phyloP scores from a whole-genome alignment of 2,329 filamentous ascomycete genomes.

The Curvularia hawaiiensis region DNA sequence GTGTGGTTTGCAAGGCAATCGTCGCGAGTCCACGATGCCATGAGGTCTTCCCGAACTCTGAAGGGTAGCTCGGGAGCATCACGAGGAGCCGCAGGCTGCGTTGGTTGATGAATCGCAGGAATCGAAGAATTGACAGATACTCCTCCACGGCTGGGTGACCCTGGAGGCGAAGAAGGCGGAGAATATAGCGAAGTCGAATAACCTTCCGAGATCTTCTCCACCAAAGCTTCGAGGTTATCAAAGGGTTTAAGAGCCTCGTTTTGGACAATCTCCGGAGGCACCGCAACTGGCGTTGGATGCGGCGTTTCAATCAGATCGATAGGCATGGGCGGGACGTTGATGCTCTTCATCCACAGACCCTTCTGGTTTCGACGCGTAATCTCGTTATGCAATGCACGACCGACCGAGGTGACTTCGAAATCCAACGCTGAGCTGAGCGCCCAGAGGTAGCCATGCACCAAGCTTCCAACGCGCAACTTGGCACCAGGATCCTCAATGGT shows the following conservation, averaged over 20 bases:
- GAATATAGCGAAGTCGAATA: conserved; percentile 69
- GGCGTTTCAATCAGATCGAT: conserved; percentile 62
- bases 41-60: conserved; percentile 74
- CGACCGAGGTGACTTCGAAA: conserved; percentile 72
- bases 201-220: conserved; percentile 73
- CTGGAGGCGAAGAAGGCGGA: conserved; percentile 71
- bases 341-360: conserved; percentile 77
- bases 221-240: conserved; percentile 71
- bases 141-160: conserved; percentile 70
- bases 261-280: conserved; percentile 36
- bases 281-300: conserved; percentile 27
- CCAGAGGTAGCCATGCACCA: conserved; percentile 92
- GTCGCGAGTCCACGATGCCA: conserved; percentile 80
- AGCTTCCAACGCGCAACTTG: conserved; percentile 79
- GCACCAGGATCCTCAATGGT: conserved; percentile 67
- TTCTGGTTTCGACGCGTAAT: conserved; percentile 75
- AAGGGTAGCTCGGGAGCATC: conserved; percentile 62
- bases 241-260: conserved; percentile 67
- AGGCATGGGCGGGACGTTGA: conserved; percentile 71
- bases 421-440: conserved; percentile 76
- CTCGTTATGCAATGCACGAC: conserved; percentile 74
- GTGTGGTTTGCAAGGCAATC: conserved; percentile 70
- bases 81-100: conserved; percentile 28
- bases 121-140: conserved; percentile 63
- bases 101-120: conserved; percentile 46